Base-by-base conservation (phyloP, 106 monocot species). In the Agapanthus africanus region DNA sequence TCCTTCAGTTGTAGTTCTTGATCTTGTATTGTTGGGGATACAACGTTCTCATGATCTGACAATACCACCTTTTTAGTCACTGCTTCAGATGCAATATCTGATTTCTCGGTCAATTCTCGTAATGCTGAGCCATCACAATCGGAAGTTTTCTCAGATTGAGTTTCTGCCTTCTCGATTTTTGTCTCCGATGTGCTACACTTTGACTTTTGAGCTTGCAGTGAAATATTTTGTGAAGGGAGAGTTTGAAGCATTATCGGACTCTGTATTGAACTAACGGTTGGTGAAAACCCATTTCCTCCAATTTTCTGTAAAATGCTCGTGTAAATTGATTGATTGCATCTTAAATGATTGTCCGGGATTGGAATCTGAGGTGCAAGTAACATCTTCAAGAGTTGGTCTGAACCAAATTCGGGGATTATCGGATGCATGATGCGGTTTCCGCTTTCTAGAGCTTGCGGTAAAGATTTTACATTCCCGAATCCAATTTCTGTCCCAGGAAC, bases 261-360 rank as follows among this genome's bases (percentile, higher is more conserved):
- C 46, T 14, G 49, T 14, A 34, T 26, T 32, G 37, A 31, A 69
- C 39, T 31, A 70, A 68, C 54, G 40, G 52, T 33, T 49, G 82
- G 51, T 16, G 32, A 36, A 7, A 59, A 40, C 16, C 71, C 74
- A 65, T 66, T 63, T 1, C 50, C 62, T 54, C 47, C 57, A 16
- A 87, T 65, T 68, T 80, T 87, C 67, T 82, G 77, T 30, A 87
- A 72, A 46, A 79, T 68, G 40, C 69, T 82, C n/a, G 80, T 40
- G 75, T 81, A 87, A 30, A 83, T 37, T 70, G 87, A 74, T 31
- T 79, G 85, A 31, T 83, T 60, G 33, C 36, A 83, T 52, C 59
- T 77, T 41, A 79, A 27, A 37, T 79, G 76, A 35, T 23, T 47
- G 33, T 38, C 54, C 11, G 32, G 73, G 40, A 32, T 69, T 32